Conservation (phyloP, 164 flowering plant genomes). For the Kalanchoe fedtschenkoi region DNA sequence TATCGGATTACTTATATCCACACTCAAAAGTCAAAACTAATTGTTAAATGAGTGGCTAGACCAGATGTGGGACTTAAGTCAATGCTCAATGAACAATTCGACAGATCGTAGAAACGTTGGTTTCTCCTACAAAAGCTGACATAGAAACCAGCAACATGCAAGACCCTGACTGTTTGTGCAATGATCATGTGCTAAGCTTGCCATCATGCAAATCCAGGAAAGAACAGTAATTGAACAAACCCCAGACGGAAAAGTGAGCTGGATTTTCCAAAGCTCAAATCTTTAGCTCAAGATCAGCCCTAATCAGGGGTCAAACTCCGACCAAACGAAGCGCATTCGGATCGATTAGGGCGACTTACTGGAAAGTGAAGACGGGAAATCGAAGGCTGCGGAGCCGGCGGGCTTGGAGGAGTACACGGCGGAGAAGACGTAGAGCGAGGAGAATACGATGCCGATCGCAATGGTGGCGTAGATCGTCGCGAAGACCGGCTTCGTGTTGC, state of each 20-base stretch:
- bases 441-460: slow-evolving; percentile 58
- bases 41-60: too few relatives aligned
- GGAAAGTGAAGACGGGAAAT: slow-evolving; percentile 16
- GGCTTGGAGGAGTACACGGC: slow-evolving; percentile 38
- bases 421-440: slow-evolving; percentile 65
- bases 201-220: background rate
- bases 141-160: too few relatives aligned
- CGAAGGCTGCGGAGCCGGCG: slow-evolving; percentile 15
- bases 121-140: too few relatives aligned
- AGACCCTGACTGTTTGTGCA: too few relatives aligned
- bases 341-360: slow-evolving; percentile 3
- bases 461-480: slow-evolving; percentile 66
- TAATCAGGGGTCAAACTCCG: background rate
- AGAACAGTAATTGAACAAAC: too few relatives aligned
- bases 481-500: slow-evolving; percentile 63
- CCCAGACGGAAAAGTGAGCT: too few relatives aligned
- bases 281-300: background rate
- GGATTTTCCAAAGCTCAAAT: background rate
- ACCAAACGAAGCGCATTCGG: background rate
- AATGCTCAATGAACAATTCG: too few relatives aligned
- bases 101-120: too few relatives aligned
- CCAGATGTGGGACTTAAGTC: too few relatives aligned
- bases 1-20: too few relatives aligned
- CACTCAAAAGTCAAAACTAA: too few relatives aligned
- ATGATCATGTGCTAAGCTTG: too few relatives aligned